These are phyloP conservation scores for Tricholoma sp. DNA, from an alignment of 768 basidiomycete species.

Conservation along the genomic window DNA sequence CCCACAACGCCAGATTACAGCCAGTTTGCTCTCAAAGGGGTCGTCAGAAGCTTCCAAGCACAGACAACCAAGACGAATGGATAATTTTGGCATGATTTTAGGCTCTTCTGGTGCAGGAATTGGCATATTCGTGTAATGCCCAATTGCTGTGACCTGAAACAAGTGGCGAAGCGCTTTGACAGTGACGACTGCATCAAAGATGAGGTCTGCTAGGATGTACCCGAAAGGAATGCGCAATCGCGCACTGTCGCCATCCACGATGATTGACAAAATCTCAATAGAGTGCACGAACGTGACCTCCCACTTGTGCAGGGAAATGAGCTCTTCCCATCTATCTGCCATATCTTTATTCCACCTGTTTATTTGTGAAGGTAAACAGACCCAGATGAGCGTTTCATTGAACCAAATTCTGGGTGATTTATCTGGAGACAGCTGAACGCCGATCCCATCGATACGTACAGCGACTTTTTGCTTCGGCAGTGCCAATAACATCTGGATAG, in stretches of 20 bases:
- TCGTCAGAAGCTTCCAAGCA: constrained; percentile 82
- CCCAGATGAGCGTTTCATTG: constrained; percentile 48
- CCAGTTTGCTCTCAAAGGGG: constrained; percentile 73
- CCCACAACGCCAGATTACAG: constrained; percentile 70
- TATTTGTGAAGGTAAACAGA: constrained; percentile 40
- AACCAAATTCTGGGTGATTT: constrained; percentile 29
- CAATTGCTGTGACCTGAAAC: constrained; percentile 44
- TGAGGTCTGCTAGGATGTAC: constrained; percentile 70
- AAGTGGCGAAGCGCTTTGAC: constrained; percentile 76
- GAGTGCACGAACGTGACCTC: constrained; percentile 30
- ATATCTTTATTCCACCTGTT: constrained; percentile 29
- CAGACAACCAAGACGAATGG: constrained; percentile 53
- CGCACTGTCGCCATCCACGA: constrained; percentile 55
- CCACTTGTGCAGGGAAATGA: constrained; percentile 56
- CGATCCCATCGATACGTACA: constrained; percentile 38
- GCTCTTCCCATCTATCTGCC: constrained; percentile 67
- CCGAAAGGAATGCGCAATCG: constrained; percentile 78
- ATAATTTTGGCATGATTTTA: constrained; percentile 63
- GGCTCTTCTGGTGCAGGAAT: constrained; percentile 67
- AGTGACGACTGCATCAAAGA: constrained; percentile 63
- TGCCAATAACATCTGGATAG: constrained; percentile 41
- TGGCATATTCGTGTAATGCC: constrained; percentile 49
- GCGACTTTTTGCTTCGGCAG: constrained; percentile 46
- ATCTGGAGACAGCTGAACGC: constrained; percentile 17
- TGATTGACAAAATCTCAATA: constrained; percentile 33